Conservation (phyloP, 2,329 filamentous ascomycete genomes). For the Cladosporium sp. region DNA sequence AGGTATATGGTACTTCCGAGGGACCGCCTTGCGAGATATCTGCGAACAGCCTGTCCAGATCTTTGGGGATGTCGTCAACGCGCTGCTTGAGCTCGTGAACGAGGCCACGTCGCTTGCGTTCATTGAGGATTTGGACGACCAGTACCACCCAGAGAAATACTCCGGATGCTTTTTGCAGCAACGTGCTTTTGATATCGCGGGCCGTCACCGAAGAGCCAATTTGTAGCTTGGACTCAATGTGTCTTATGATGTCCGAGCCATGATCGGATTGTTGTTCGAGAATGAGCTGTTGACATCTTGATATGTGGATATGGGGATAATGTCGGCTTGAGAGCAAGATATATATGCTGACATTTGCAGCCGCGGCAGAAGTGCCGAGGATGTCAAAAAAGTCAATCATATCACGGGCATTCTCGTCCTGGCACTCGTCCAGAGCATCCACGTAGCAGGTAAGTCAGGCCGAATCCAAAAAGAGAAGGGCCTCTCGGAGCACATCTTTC, state of each 20-base stretch:
- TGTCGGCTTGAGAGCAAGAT: constrained; percentile 12
- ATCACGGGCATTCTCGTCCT: neutral
- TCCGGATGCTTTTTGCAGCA: neutral
- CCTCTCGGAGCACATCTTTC: neutral
- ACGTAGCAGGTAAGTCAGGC: neutral
- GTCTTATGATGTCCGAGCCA: neutral
- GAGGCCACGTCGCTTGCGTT: neutral
- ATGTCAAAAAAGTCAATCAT: neutral
- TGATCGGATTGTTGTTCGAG: neutral
- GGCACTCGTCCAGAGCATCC: constrained; percentile 17
- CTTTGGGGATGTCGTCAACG: neutral
- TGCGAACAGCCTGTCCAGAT: neutral
- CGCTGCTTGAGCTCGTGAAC: neutral
- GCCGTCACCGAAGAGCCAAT: neutral
- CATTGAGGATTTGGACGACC: neutral
- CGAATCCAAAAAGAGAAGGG: neutral
- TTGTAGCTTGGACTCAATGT: neutral
- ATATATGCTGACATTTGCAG: neutral
- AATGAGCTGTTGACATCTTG: neutral
- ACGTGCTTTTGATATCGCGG: neutral
- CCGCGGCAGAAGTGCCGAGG: neutral
- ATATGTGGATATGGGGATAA: constrained; percentile 2
- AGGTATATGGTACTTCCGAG: neutral
- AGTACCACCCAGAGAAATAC: neutral
- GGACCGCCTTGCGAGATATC: neutral